Percentiles rank a stretch among this genome's conserved stretches.
phyloP scores from a whole-genome alignment of 1,284 basidiomycete genomes.

The Pseudozyma pruni region DNA sequence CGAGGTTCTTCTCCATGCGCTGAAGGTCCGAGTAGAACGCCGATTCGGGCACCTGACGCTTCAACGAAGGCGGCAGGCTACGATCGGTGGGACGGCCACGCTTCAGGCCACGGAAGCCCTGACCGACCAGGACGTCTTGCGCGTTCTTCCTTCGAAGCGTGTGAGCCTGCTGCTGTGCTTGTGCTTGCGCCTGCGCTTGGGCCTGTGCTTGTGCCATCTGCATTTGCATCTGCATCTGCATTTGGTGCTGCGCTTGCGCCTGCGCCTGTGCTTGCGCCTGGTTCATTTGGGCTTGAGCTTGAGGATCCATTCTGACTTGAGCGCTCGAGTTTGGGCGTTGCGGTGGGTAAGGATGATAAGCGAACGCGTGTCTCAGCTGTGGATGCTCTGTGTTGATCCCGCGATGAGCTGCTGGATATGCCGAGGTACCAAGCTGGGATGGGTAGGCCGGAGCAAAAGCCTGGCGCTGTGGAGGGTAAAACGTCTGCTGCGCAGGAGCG shows the following conservation, averaged over 20 bases:
- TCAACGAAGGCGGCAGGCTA: slow-evolving; percentile 80
- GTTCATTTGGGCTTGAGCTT: slow-evolving; percentile 31
- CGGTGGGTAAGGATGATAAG: slow-evolving; percentile 20
- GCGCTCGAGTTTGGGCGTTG: slow-evolving; percentile 1
- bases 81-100: slow-evolving; percentile 83
- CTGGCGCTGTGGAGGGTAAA: neutral
- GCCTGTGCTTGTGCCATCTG: slow-evolving; percentile 41
- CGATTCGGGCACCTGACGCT: slow-evolving; percentile 69
- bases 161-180: slow-evolving; percentile 53
- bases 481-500: neutral
- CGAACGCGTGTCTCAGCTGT: slow-evolving; percentile 23
- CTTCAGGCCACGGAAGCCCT: slow-evolving; percentile 70
- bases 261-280: slow-evolving; percentile 58
- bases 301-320: slow-evolving; percentile 39
- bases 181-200: slow-evolving; percentile 50
- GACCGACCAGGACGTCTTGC: slow-evolving; percentile 55
- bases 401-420: neutral
- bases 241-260: slow-evolving; percentile 41
- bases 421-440: neutral
- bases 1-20: slow-evolving; percentile 87
- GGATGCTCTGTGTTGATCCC: slow-evolving; percentile 15
- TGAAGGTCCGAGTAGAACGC: slow-evolving; percentile 86
- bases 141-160: slow-evolving; percentile 49
- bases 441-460: neutral
- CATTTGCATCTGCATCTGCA: slow-evolving; percentile 40